Evolutionary conservation across 116 monocot genomes (phyloP).

Genomic region (Cymodocea nodosa): DNA sequence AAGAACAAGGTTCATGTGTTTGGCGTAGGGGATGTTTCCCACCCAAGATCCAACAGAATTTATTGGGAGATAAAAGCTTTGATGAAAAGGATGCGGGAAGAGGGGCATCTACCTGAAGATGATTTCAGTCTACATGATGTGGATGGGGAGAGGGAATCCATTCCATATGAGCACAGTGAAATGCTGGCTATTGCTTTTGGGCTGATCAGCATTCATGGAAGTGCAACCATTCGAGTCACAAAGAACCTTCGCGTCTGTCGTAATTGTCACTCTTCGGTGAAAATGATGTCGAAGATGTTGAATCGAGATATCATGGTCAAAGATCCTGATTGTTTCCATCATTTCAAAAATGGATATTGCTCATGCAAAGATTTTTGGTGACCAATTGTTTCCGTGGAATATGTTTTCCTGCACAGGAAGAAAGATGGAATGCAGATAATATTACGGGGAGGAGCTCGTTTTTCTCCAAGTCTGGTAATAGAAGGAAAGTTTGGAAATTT

Average conservation of each 20-base stretch:
- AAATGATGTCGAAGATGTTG: constrained; percentile 24
- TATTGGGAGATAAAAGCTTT: constrained; percentile 29
- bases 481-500: no score
- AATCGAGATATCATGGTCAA: constrained; percentile 34
- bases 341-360: constrained; percentile 40
- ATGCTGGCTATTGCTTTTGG: constrained; percentile 48
- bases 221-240: constrained; percentile 16
- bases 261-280: constrained; percentile 36
- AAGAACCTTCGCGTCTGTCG: constrained; percentile 45
- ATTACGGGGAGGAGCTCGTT: no score
- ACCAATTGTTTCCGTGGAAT: neutral
- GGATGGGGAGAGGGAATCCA: constrained; percentile 45
- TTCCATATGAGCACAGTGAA: constrained; percentile 40
- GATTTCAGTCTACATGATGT: constrained; percentile 55
- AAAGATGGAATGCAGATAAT: neutral
- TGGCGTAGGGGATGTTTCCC: constrained; percentile 37
- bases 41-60: constrained; percentile 44
- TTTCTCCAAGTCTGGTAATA: no score
- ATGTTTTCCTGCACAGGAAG: neutral
- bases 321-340: constrained; percentile 47
- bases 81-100: constrained; percentile 18
- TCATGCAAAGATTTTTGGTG: constrained; percentile 50
- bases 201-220: constrained; percentile 22
- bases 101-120: constrained; percentile 9
- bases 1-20: constrained; percentile 47